phyloP scores from a whole-genome alignment of 495 filamentous ascomycete genomes.

The Penicillium paxilli region DNA sequence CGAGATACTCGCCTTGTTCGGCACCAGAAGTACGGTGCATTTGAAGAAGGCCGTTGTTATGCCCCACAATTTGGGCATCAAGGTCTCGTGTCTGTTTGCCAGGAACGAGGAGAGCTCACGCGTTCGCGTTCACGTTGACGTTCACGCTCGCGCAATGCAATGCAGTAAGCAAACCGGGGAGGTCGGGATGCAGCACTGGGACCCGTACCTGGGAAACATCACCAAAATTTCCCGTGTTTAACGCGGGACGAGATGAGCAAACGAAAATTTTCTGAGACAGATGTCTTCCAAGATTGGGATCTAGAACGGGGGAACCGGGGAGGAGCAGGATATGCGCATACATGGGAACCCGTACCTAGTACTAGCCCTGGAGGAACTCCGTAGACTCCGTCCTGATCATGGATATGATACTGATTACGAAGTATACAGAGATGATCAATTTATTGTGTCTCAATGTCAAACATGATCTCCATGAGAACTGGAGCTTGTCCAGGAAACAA shows the following conservation, averaged over 20 bases:
- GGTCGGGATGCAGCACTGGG: not conserved
- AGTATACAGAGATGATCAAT: too few species aligned
- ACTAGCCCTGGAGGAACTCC: too few species aligned
- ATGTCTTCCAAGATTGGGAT: too few species aligned
- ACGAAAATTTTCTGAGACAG: not conserved
- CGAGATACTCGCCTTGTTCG: not conserved
- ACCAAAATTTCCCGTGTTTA: not conserved
- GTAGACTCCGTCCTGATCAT: too few species aligned
- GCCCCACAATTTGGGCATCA: slow-evolving; percentile 21
- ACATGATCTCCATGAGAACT: not conserved
- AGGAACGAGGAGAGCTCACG: not conserved
- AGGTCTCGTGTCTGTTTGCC: slow-evolving; percentile 17
- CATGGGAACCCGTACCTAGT: too few species aligned
- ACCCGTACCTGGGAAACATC: not conserved
- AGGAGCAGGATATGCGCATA: too few species aligned
- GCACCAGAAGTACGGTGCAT: slow-evolving; percentile 7
- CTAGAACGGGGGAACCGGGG: too few species aligned
- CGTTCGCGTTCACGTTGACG: not conserved
- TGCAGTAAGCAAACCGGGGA: slow-evolving; percentile 9
- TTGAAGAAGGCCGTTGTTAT: slow-evolving; percentile 1
- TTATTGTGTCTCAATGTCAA: not conserved
- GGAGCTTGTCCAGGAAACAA: not conserved
- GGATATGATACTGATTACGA: too few species aligned
- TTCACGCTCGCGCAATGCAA: slow-evolving; percentile 1
- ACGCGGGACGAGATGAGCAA: not conserved